Evolutionary conservation across 2,329 filamentous ascomycete genomes (phyloP).

Genomic region (Arthrobotrys sinensis): DNA sequence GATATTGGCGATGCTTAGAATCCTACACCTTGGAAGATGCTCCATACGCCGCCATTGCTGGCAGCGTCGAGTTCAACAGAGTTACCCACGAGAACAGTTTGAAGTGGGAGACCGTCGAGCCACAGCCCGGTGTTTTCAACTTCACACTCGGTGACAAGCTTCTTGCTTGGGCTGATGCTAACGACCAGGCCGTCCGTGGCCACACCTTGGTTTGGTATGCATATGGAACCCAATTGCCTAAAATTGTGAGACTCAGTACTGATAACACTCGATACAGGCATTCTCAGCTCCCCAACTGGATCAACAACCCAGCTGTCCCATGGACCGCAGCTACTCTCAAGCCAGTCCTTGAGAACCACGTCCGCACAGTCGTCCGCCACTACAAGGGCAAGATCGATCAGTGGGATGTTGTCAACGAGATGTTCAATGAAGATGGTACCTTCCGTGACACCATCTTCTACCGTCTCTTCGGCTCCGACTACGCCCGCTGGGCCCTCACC

Average conservation of each 20-base stretch:
- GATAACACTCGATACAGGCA: slow-evolving; percentile 34
- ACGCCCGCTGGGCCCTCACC: slow-evolving; percentile 74
- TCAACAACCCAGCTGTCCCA: slow-evolving; percentile 56
- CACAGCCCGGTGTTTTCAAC: slow-evolving; percentile 73
- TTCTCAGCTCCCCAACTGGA: slow-evolving; percentile 63
- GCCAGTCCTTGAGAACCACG: slow-evolving; percentile 74
- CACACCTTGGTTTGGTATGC: slow-evolving; percentile 70
- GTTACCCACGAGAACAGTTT: slow-evolving; percentile 62
- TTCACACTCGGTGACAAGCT: slow-evolving; percentile 74
- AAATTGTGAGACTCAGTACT: slow-evolving; percentile 38
- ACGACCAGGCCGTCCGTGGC: slow-evolving; percentile 74
- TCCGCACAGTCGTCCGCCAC: slow-evolving; percentile 74
- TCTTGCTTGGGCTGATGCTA: slow-evolving; percentile 70
- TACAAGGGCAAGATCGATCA: slow-evolving; percentile 75
- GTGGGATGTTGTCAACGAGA: slow-evolving; percentile 79
- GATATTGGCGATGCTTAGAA: slow-evolving; percentile 42
- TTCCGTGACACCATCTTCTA: slow-evolving; percentile 73
- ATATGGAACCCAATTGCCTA: not conserved
- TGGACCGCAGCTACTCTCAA: slow-evolving; percentile 69
- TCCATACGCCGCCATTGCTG: slow-evolving; percentile 54
- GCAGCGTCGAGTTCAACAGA: slow-evolving; percentile 56
- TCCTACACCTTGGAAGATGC: slow-evolving; percentile 54
- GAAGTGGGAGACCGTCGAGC: slow-evolving; percentile 77
- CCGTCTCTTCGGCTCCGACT: slow-evolving; percentile 73
- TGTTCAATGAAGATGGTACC: slow-evolving; percentile 73